phyloP scores from a whole-genome alignment of 2,329 filamentous ascomycete genomes.

The Aspergillus sp. region DNA sequence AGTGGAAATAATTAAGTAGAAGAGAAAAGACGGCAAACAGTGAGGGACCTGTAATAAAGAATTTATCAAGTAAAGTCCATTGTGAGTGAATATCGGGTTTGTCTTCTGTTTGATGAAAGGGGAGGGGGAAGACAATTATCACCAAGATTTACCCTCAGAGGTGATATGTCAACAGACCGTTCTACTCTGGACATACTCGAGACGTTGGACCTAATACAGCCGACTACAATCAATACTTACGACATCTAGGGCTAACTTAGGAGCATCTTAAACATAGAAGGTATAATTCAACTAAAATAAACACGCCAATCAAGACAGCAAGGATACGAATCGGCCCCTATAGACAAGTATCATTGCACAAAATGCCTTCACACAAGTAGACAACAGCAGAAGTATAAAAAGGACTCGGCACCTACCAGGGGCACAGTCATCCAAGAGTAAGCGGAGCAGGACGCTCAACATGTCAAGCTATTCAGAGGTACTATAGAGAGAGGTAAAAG shows the following conservation, averaged over 20 bases:
- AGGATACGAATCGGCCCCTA: conserved; percentile 15
- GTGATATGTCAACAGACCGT: too few species aligned
- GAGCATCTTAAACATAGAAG: not conserved
- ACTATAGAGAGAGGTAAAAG: conserved; percentile 7
- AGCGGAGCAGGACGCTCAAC: conserved; percentile 13
- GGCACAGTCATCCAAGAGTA: conserved; percentile 27
- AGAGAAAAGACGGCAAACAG: not conserved
- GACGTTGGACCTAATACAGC: too few species aligned
- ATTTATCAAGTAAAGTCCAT: not conserved
- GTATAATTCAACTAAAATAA: not conserved
- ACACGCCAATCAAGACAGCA: not conserved
- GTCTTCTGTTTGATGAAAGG: too few species aligned
- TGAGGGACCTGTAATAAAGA: not conserved
- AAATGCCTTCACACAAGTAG: conserved; percentile 13
- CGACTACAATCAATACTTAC: not conserved
- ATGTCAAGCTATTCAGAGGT: conserved; percentile 6
- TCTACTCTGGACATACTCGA: not conserved
- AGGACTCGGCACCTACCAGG: conserved; percentile 31
- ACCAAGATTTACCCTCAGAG: not conserved
- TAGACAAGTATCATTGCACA: conserved; percentile 22
- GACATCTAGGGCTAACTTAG: not conserved
- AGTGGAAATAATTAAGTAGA: not conserved
- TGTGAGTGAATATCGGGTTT: too few species aligned
- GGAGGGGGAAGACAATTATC: not conserved
- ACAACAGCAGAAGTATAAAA: conserved; percentile 12